Evolutionary conservation across 208 protist genomes (phyloP).

Genomic region (Leishmania gerbilli): DNA sequence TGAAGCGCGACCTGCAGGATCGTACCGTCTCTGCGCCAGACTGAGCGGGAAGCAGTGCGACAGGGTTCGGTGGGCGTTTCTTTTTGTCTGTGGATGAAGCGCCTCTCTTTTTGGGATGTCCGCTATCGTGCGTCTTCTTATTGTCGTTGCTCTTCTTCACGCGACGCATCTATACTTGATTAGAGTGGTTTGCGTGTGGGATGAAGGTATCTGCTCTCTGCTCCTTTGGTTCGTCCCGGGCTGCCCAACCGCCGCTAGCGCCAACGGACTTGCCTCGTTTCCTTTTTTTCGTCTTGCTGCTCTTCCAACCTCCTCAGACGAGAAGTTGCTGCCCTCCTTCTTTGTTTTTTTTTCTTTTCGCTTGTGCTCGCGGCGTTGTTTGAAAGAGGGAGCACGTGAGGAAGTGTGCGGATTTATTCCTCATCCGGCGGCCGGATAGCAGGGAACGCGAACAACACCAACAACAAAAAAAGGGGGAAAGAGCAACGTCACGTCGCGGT

Average conservation of each 20-base stretch:
- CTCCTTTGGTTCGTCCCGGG: neutral
- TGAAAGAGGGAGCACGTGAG: neutral
- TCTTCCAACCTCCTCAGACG: neutral
- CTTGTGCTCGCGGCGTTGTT: neutral
- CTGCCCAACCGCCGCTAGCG: neutral
- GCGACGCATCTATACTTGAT: neutral
- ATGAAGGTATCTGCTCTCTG: neutral
- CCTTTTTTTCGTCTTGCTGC: neutral
- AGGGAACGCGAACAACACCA: neutral
- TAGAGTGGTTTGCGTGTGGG: neutral
- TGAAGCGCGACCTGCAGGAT: slow-evolving; percentile 31
- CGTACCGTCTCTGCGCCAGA: slow-evolving; percentile 25
- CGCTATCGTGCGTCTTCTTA: neutral
- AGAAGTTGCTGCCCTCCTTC: neutral
- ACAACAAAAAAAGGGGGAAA: neutral
- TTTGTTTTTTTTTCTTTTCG: too few species aligned
- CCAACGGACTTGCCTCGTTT: neutral
- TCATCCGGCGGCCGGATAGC: neutral
- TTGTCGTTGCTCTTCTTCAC: neutral
- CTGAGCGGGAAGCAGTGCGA: neutral
- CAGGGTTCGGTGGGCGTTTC: neutral
- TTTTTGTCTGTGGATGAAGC: neutral
- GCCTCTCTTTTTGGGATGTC: neutral
- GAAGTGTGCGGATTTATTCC: neutral
- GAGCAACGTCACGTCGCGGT: neutral